These are phyloP conservation scores for Fonsecaea erecta DNA, from an alignment of 2,329 filamentous ascomycete genomes.

Conservation along the genomic window DNA sequence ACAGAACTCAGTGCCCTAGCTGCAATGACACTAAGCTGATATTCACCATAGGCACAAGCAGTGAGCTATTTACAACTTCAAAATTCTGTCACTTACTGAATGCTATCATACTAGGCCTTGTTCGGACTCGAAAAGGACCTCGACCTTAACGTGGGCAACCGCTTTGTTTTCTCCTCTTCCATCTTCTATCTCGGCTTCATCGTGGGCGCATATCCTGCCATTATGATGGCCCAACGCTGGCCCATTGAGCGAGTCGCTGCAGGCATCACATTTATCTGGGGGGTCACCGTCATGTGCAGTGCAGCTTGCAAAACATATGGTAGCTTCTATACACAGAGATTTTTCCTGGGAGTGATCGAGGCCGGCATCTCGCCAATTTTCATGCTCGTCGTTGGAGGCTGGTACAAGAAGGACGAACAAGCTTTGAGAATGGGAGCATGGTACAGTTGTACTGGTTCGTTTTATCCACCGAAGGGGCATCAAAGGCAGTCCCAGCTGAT, in stretches of 20 bases:
- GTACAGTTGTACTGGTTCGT: too few species aligned
- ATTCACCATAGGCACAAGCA: too few species aligned
- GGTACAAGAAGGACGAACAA: constrained; percentile 70
- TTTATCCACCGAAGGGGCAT: too few species aligned
- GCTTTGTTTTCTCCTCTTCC: constrained; percentile 44
- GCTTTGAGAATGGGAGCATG: constrained; percentile 60
- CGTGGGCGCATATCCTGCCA: constrained; percentile 73
- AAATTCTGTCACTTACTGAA: too few species aligned
- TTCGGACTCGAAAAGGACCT: constrained; percentile 52
- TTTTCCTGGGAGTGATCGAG: constrained; percentile 67
- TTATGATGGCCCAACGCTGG: constrained; percentile 70
- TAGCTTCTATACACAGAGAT: constrained; percentile 68
- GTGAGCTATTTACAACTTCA: too few species aligned
- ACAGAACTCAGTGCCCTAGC: too few species aligned
- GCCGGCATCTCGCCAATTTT: constrained; percentile 68
- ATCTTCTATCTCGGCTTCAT: constrained; percentile 76
- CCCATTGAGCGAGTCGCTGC: constrained; percentile 67
- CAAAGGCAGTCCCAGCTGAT: too few species aligned
- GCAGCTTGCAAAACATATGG: constrained; percentile 69
- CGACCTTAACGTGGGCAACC: constrained; percentile 46
- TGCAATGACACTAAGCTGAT: too few species aligned
- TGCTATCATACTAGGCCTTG: too few species aligned
- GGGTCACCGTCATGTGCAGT: constrained; percentile 68
- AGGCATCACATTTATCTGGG: constrained; percentile 67
- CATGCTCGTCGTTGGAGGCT: constrained; percentile 66